Base-by-base conservation (phyloP, 768 basidiomycete genomes). In the Trametes cingulata region DNA sequence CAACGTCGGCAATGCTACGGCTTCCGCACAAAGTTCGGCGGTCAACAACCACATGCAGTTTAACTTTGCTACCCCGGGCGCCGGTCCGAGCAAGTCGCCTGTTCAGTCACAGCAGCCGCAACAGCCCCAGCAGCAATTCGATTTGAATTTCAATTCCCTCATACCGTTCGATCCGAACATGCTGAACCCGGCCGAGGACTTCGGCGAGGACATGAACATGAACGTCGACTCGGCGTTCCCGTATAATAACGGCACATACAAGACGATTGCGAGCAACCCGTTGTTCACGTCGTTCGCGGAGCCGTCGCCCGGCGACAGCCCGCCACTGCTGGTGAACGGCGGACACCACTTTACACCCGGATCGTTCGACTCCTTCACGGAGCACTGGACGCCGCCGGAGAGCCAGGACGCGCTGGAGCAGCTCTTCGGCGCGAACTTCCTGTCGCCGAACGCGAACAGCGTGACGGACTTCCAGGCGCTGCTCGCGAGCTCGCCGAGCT, bases 201-300 rank as follows among this genome's bases (percentile, higher is more conserved):
- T 84, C 6, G 80, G 82, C 19, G 81, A 82, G 6, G 80, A 82
- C 46, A 78, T 78, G 33, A 79, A 84, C 3, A 86, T 86, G 82
- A 77, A 79, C 58, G 77, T 87, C 72, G 86, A 89, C 68, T 60
- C 53, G 57, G 61, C 61, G 41, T 72, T 70, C n/a, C 42, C 82
- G 14, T 86, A 82, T 65, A 84, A 85, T 29, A 73, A 75, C 53
- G 75, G 82, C 7, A 75, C 82, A n/a, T 92, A 84, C 72, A 92
- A 88, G 58, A 91, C 89, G 12, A 86, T 95, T 58, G 91, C 91
- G 50, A 86, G 81, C 74, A 93, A 93, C 63, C 91, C 92, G 1
- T 80, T 86, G 74, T 93, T 88, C 78, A 91, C 90, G 78, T 90
- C 91, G n/a, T 88, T 88, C 69, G 82, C 86, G 9, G 77, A 78